These are phyloP conservation scores for Avena insularis DNA, from an alignment of 176 grass and related monocot genomes.

Conservation along the genomic window DNA sequence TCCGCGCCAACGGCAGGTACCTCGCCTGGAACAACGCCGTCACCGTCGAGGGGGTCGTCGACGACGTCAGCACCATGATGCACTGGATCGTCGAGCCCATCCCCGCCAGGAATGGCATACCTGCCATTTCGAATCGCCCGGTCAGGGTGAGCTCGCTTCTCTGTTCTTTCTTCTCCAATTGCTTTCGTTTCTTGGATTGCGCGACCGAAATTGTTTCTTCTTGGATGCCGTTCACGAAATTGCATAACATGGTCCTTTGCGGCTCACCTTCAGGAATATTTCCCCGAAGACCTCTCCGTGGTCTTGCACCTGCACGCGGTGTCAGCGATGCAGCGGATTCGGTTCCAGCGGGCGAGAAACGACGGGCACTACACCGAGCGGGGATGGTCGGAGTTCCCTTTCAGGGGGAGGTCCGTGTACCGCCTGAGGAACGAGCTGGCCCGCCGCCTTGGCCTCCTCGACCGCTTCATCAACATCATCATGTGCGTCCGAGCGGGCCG, in stretches of 20 bases:
- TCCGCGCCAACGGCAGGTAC: constrained; percentile 29
- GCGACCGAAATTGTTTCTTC: neutral
- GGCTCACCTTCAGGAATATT: no score
- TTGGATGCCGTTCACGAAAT: neutral
- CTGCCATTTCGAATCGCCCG: neutral
- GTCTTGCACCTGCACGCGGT: no score
- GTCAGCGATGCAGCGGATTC: neutral
- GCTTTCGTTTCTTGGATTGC: neutral
- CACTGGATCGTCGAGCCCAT: constrained; percentile 30
- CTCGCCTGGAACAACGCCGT: neutral
- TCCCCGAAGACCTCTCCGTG: neutral
- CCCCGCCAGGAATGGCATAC: neutral
- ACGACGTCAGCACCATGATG: neutral
- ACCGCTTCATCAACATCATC: neutral
- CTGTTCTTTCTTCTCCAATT: neutral
- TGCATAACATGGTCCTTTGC: neutral
- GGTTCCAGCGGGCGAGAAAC: neutral
- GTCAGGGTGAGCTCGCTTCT: neutral
- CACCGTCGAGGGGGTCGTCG: neutral
- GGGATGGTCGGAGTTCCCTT: neutral
- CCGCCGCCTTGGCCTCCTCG: neutral
- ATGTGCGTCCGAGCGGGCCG: constrained; percentile 24
- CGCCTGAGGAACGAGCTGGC: neutral
- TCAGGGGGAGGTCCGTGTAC: neutral
- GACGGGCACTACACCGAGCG: neutral